These are phyloP conservation scores for Alternaria burnsii DNA, from an alignment of 2,329 filamentous ascomycete species.

Conservation along the genomic window DNA sequence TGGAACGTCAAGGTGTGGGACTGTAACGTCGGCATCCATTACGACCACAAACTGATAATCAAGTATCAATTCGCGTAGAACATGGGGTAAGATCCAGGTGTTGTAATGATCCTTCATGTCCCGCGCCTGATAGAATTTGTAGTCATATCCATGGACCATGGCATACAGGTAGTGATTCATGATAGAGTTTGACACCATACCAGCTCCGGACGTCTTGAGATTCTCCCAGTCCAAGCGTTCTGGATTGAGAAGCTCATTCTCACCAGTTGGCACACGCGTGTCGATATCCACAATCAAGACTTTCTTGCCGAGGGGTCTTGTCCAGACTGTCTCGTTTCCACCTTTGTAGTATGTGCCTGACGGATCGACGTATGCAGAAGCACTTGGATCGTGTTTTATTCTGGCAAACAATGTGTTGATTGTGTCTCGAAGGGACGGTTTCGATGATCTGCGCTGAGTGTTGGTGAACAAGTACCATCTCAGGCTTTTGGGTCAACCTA, in stretches of 20 bases:
- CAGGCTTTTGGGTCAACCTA: neutral
- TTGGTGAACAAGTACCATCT: neutral
- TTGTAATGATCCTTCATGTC: conserved; percentile 47
- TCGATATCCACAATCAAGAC: conserved; percentile 46
- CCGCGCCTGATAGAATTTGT: conserved; percentile 54
- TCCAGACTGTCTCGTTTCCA: conserved; percentile 28
- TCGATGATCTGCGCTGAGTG: conserved; percentile 5
- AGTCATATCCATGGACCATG: conserved; percentile 57
- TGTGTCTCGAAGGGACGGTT: conserved; percentile 22
- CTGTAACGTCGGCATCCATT: conserved; percentile 57
- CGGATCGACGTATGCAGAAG: conserved; percentile 21
- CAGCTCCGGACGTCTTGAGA: conserved; percentile 32
- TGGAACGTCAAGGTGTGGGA: conserved; percentile 55
- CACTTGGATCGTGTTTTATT: conserved; percentile 23
- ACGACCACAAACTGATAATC: conserved; percentile 56
- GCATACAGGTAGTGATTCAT: conserved; percentile 36
- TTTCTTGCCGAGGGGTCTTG: conserved; percentile 30
- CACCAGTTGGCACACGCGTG: conserved; percentile 32
- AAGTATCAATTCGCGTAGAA: conserved; percentile 52
- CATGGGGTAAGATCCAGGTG: conserved; percentile 57
- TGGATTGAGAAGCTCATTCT: conserved; percentile 34
- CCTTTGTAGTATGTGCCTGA: conserved; percentile 20
- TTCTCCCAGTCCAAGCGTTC: conserved; percentile 32
- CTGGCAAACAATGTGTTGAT: conserved; percentile 25
- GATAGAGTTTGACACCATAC: conserved; percentile 32